Evolutionary conservation across 345 rosid species (phyloP), one percentile per base, ranked within the genome.

Genomic region (Syzygium grande): DNA sequence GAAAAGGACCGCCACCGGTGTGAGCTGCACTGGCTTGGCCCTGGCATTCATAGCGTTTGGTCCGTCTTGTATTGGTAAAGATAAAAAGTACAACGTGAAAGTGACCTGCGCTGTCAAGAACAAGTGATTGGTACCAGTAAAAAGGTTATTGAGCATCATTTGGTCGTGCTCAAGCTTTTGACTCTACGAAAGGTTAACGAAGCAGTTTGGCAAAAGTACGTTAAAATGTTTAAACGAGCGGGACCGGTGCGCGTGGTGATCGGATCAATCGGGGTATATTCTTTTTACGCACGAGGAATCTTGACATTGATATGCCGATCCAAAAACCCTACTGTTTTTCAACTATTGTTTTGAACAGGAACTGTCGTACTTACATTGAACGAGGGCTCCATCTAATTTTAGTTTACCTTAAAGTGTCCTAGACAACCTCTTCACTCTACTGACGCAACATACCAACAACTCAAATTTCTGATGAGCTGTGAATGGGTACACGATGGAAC

Each of bases 251-350:
- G 19, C 7, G 2, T 0, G 46, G 25, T 9, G 80, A 68, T 68
- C 38, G 25, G 25, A 68, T 4, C 80, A 9, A 68, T 38, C 80
- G 7, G 46, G 25, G 21, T 17, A 34, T 2, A 19, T 17, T 34
- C 2, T 68, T 34, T 68, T 9, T 9, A 17, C 22, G 16, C 16
- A 34, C 25, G 19, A 68, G 7, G 1, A 19, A 68, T 68, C 25
- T 68, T 34, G 9, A 34, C 13, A 21, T 68, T 0, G 23, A 68
- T 2, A 14, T 15, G 1, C 30, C 77, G 0, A 2, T 29, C 5
- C 41, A 2, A 15, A 15, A 29, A 63, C 30, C 11, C 3, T 34
- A 15, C 1, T 30, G 3, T 65, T 30, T 30, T 68, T 21, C 4
- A 3, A 63, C 0, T 0, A 0, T 17, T 7, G 10, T 61, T 61